Evolutionary conservation across 208 protist genomes (phyloP).

Genomic region (Crithidia expoeki): DNA sequence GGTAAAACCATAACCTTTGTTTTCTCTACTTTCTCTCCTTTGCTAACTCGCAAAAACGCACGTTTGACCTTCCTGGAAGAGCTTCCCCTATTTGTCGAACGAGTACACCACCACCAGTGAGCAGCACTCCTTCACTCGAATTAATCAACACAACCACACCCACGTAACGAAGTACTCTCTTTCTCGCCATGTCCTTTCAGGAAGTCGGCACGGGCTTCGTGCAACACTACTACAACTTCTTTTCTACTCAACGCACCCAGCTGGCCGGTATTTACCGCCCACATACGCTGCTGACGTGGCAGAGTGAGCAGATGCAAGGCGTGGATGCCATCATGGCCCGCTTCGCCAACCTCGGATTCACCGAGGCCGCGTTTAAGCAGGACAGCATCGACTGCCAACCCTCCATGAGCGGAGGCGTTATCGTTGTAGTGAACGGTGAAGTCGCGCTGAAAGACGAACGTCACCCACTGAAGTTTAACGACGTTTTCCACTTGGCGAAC

Average conservation of each 20-base stretch:
- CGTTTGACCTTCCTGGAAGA: too few species aligned
- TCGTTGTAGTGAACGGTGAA: conserved; percentile 86
- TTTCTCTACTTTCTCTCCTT: too few species aligned
- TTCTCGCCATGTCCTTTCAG: conserved; percentile 64
- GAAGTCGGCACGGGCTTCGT: conserved; percentile 74
- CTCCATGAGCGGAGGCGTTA: conserved; percentile 65
- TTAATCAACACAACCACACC: too few species aligned
- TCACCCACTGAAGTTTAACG: conserved; percentile 89
- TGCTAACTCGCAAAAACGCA: too few species aligned
- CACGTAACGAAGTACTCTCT: background rate
- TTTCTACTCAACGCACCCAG: conserved; percentile 60
- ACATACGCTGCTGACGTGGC: conserved; percentile 85
- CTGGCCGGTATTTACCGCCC: conserved; percentile 84
- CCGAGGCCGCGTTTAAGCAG: conserved; percentile 77
- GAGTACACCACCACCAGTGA: too few species aligned
- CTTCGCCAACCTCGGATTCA: conserved; percentile 79
- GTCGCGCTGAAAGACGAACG: conserved; percentile 80
- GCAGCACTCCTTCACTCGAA: too few species aligned
- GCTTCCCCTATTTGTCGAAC: too few species aligned
- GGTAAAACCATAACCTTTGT: too few species aligned
- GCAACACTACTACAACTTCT: conserved; percentile 89
- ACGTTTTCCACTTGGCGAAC: conserved; percentile 83
- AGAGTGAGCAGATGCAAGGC: conserved; percentile 85
- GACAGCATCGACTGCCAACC: conserved; percentile 88
- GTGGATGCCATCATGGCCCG: conserved; percentile 82